phyloP scores from a whole-genome alignment of 2,329 filamentous ascomycete species.

The Botrytis pseudocinerea region DNA sequence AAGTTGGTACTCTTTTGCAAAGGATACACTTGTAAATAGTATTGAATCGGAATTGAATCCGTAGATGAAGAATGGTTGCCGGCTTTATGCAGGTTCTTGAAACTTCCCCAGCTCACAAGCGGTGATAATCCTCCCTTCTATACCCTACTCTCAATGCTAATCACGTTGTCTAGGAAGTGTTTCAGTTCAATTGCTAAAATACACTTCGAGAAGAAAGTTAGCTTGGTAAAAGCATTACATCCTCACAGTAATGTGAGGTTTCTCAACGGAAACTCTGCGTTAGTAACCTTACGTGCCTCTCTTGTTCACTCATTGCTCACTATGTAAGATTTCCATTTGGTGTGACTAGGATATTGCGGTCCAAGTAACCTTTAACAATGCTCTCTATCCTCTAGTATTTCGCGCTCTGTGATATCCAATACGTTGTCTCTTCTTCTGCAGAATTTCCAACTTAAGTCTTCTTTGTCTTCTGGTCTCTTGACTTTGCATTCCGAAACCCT shows the following conservation, averaged over 20 bases:
- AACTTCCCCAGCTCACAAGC: not conserved
- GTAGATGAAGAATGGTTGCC: accelerated
- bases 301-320: no score
- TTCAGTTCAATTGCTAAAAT: not conserved
- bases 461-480: no score
- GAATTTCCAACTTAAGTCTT: no score
- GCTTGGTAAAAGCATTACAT: not conserved
- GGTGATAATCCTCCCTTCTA: accelerated
- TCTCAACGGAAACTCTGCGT: no score
- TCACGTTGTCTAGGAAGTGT: not conserved
- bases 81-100: not conserved
- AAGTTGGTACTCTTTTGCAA: accelerated
- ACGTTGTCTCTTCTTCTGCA: no score
- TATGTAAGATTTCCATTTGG: not conserved
- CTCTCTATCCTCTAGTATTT: not conserved
- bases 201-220: accelerated
- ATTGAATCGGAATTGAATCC: not conserved
- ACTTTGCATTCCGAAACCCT: no score
- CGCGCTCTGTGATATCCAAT: no score
- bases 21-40: not conserved
- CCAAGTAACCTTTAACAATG: not conserved
- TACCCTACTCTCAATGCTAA: not conserved
- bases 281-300: no score
- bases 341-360: not conserved
- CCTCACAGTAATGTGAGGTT: no score